These are phyloP conservation scores for Tephrocybe rancida DNA, from an alignment of 768 basidiomycete genomes.

Conservation along the genomic window DNA sequence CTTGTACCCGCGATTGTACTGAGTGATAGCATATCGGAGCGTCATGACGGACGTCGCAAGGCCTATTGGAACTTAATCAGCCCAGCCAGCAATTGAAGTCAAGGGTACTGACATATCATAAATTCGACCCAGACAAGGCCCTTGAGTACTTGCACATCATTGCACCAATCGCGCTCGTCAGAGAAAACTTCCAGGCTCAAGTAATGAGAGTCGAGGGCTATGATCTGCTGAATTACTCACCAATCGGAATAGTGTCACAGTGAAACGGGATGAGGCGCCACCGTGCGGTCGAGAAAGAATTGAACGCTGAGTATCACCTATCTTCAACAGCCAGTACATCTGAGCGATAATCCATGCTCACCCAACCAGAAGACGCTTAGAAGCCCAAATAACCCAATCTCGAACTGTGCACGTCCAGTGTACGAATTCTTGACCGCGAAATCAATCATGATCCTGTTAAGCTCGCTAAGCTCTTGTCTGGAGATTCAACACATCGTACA, in stretches of 20 bases:
- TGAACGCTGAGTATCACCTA: slow-evolving; percentile 41
- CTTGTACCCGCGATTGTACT: slow-evolving; percentile 46
- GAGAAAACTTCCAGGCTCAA: slow-evolving; percentile 32
- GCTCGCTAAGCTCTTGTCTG: not conserved
- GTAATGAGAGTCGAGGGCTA: not conserved
- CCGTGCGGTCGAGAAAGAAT: slow-evolving; percentile 60
- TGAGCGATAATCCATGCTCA: slow-evolving; percentile 24
- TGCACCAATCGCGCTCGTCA: slow-evolving; percentile 54
- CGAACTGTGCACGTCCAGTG: slow-evolving; percentile 48
- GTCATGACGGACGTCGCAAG: slow-evolving; percentile 41
- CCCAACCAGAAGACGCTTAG: slow-evolving; percentile 59
- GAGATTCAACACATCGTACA: slow-evolving; percentile 18
- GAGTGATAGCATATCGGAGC: slow-evolving; percentile 44
- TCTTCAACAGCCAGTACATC: not conserved
- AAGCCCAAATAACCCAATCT: slow-evolving; percentile 46
- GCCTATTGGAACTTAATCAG: slow-evolving; percentile 30
- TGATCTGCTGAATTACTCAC: slow-evolving; percentile 28
- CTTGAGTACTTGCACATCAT: slow-evolving; percentile 54
- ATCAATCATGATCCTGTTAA: slow-evolving; percentile 43
- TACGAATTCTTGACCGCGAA: slow-evolving; percentile 41
- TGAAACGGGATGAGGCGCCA: slow-evolving; percentile 51
- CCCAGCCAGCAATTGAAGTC: not conserved
- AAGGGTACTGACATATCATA: slow-evolving; percentile 42
- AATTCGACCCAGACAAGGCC: slow-evolving; percentile 63
- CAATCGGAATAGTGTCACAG: slow-evolving; percentile 50